A percentile compares a stretch with the other conserved stretches of the same genome.
These are phyloP conservation scores for Choiromyces venosus DNA, from an alignment of 495 filamentous ascomycete species.

Conservation along the genomic window DNA sequence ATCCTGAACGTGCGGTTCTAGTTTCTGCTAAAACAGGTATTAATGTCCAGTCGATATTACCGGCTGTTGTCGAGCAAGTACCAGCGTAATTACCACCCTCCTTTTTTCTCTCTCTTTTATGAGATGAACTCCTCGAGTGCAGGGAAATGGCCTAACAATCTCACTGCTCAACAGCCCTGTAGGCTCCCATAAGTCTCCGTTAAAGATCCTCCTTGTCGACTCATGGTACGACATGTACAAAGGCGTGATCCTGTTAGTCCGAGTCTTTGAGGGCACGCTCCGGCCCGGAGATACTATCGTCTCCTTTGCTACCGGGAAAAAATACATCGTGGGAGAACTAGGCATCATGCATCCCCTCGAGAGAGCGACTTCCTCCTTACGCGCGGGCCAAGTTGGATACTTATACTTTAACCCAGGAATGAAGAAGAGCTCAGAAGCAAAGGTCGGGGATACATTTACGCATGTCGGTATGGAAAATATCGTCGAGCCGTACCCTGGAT, in stretches of 20 bases:
- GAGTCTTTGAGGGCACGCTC: constrained; percentile 83
- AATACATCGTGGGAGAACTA: constrained; percentile 91
- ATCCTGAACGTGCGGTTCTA: constrained; percentile 69
- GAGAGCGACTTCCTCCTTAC: constrained; percentile 68
- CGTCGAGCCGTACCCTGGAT: constrained; percentile 79
- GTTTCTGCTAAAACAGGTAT: constrained; percentile 92
- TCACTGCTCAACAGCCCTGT: constrained; percentile 41
- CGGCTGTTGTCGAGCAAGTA: constrained; percentile 75
- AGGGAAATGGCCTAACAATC: background rate
- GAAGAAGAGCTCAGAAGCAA: constrained; percentile 90
- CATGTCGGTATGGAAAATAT: constrained; percentile 69
- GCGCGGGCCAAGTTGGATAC: constrained; percentile 93
- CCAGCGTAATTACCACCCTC: constrained; percentile 53
- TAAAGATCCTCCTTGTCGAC: constrained; percentile 85
- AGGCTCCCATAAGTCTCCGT: constrained; percentile 51
- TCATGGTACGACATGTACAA: constrained; percentile 97
- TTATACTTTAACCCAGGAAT: constrained; percentile 96
- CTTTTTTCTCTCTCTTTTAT: background rate
- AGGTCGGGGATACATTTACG: constrained; percentile 92
- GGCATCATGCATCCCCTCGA: constrained; percentile 94
- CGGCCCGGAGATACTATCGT: constrained; percentile 73
- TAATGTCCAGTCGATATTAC: constrained; percentile 74
- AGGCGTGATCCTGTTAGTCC: constrained; percentile 84
- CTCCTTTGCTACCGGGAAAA: constrained; percentile 77
- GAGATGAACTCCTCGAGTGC: background rate